Conservation (phyloP, 2,329 filamentous ascomycete species). For the Xylaria multiplex region DNA sequence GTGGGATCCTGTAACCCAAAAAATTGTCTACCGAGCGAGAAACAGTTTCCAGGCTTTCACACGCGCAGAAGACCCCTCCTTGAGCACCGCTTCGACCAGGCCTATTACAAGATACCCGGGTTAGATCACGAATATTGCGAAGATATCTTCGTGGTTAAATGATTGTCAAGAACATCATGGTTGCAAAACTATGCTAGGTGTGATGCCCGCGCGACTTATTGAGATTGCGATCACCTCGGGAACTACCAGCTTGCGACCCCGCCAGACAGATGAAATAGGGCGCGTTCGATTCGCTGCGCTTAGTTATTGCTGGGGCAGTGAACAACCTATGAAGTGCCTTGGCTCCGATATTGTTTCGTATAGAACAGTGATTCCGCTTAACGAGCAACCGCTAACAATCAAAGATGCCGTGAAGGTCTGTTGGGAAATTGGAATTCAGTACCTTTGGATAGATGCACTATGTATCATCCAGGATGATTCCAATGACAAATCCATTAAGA, state of each 20-base stretch:
- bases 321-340: not conserved
- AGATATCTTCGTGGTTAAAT: not conserved
- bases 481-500: slow-evolving; percentile 6
- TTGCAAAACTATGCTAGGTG: not conserved
- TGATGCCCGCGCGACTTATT: not conserved
- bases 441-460: slow-evolving; percentile 11
- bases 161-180: not conserved
- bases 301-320: not conserved
- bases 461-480: slow-evolving; percentile 16
- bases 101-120: not conserved
- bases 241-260: not conserved
- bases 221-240: not conserved
- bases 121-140: not conserved
- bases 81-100: not conserved
- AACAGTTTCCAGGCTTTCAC: not conserved
- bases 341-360: not conserved
- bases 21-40: not conserved
- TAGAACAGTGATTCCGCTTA: not conserved
- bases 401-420: not conserved
- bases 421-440: slow-evolving; percentile 1
- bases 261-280: not conserved
- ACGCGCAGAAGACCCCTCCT: not conserved
- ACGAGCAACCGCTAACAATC: not conserved
- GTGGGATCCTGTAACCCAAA: not conserved
- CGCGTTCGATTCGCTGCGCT: not conserved